Evolutionary conservation across 768 basidiomycete genomes (phyloP).

Genomic region (Serendipita sp.): DNA sequence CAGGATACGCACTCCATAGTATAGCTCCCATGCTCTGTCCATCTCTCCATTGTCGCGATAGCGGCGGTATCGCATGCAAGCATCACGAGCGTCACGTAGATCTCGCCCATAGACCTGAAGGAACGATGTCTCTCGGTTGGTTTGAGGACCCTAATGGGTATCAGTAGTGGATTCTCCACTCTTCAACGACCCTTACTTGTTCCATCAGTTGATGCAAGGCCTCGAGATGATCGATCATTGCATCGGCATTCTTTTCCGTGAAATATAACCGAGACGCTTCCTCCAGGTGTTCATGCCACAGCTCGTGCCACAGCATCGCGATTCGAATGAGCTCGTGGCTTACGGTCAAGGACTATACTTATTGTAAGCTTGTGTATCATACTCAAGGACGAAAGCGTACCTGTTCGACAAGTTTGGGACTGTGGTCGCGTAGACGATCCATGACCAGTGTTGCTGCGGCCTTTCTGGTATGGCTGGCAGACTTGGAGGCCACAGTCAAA

Average conservation of each 20-base stretch:
- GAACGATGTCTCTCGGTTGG: slow-evolving; percentile 89
- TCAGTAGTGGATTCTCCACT: background rate
- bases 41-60: slow-evolving; percentile 80
- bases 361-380: slow-evolving; percentile 8
- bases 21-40: slow-evolving; percentile 98
- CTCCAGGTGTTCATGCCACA: slow-evolving; percentile 97
- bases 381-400: slow-evolving; percentile 25
- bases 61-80: slow-evolving; percentile 68
- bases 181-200: slow-evolving; percentile 37
- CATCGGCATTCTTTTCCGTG: slow-evolving; percentile 91
- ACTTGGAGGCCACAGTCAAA: slow-evolving; percentile 91
- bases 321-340: slow-evolving; percentile 92
- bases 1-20: slow-evolving; percentile 61
- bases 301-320: slow-evolving; percentile 96
- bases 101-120: slow-evolving; percentile 87
- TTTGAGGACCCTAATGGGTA: slow-evolving; percentile 63
- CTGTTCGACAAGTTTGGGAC: slow-evolving; percentile 73
- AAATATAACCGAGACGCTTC: slow-evolving; percentile 95
- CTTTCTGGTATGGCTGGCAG: slow-evolving; percentile 67
- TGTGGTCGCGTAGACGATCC: slow-evolving; percentile 88
- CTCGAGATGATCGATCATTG: slow-evolving; percentile 87
- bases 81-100: slow-evolving; percentile 80
- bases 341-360: slow-evolving; percentile 58
- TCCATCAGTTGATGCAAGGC: slow-evolving; percentile 89
- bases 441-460: slow-evolving; percentile 77